Evolutionary conservation across 2,329 filamentous ascomycete genomes (phyloP).

Genomic region (Aspergillus niger): DNA sequence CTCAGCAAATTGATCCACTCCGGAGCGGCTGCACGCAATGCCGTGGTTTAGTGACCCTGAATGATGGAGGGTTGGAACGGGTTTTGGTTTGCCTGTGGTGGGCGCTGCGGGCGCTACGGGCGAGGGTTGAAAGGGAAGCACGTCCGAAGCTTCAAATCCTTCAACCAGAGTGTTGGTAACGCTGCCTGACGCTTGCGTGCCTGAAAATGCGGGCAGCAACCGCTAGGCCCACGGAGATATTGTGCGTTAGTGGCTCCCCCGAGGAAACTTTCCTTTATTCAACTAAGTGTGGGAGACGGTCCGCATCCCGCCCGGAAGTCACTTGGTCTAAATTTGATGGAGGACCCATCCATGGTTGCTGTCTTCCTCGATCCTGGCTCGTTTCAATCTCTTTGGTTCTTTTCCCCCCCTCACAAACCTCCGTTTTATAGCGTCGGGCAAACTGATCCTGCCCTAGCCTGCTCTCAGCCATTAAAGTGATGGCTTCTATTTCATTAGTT

Average conservation of each 20-base stretch:
- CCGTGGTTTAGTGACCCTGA: constrained; percentile 3
- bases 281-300: constrained; percentile 24
- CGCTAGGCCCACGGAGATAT: constrained; percentile 8
- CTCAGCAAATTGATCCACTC: constrained; percentile 11
- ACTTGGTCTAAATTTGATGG: constrained; percentile 12
- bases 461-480: no score
- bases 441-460: not conserved
- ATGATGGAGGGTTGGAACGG: constrained; percentile 11
- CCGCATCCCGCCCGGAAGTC: constrained; percentile 30
- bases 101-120: constrained; percentile 21
- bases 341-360: constrained; percentile 1
- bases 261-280: constrained; percentile 13
- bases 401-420: not conserved
- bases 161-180: constrained; percentile 24
- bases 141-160: constrained; percentile 23
- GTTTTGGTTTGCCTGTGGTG: constrained; percentile 13
- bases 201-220: constrained; percentile 16
- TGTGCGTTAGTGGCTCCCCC: constrained; percentile 12
- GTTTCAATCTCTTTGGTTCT: not conserved
- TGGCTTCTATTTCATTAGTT: no score
- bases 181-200: constrained; percentile 9
- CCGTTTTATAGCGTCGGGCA: not conserved
- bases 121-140: constrained; percentile 16
- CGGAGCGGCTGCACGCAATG: constrained; percentile 24
- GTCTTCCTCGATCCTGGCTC: not conserved